A percentile compares a stretch with the other conserved stretches of the same genome.
Evolutionary conservation across 1,284 basidiomycete genomes (phyloP).

Genomic region (Malassezia restricta): DNA sequence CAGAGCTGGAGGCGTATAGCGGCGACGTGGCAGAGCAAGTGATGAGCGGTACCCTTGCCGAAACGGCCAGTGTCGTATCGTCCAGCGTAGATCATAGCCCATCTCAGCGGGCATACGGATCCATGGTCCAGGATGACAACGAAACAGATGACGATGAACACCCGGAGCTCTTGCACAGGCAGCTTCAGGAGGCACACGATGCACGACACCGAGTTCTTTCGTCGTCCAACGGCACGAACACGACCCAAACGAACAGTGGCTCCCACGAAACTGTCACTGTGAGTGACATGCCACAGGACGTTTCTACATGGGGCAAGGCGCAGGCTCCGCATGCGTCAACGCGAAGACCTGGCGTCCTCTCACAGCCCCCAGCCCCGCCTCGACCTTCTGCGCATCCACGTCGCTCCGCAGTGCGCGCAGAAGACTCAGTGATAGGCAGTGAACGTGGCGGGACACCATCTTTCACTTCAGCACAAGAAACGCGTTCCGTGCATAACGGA

Average conservation of each 20-base stretch:
- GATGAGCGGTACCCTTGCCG: slow-evolving; percentile 53
- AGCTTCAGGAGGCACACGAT: no score
- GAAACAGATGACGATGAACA: background rate
- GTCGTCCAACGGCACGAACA: no score
- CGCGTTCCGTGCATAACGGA: slow-evolving; percentile 8
- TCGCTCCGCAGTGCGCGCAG: background rate
- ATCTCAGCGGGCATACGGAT: background rate
- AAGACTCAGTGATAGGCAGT: background rate
- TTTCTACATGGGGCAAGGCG: no score
- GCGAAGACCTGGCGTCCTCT: no score
- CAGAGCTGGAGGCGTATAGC: slow-evolving; percentile 69
- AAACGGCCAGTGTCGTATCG: slow-evolving; percentile 17
- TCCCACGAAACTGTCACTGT: slow-evolving; percentile 15
- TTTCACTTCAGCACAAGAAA: slow-evolving; percentile 7
- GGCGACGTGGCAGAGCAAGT: slow-evolving; percentile 60
- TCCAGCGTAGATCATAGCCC: slow-evolving; percentile 11
- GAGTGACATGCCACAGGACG: slow-evolving; percentile 10
- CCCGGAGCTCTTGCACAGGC: no score
- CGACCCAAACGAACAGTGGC: slow-evolving; percentile 3
- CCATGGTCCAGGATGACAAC: background rate
- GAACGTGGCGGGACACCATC: slow-evolving; percentile 4
- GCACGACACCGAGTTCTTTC: no score
- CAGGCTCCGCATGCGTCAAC: no score
- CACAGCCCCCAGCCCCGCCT: no score
- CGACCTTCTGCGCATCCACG: no score